These are phyloP conservation scores for Cutaneotrichosporon cavernicola DNA, from an alignment of 1,284 basidiomycete genomes.

Conservation along the genomic window DNA sequence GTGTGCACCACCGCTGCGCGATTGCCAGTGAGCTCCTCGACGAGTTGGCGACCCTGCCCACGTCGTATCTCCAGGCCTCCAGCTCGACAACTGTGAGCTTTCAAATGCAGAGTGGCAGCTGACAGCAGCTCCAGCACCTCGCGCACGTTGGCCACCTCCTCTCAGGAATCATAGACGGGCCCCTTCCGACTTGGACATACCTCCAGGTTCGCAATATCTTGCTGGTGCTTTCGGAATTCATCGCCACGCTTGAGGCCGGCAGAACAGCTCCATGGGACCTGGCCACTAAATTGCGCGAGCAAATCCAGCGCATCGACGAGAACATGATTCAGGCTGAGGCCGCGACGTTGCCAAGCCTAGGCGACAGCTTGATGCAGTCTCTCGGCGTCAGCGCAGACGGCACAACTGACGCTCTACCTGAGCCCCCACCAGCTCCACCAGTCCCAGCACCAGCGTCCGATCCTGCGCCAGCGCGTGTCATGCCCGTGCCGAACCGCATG, in stretches of 20 bases:
- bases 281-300: conserved; percentile 1
- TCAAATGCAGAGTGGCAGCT: not conserved
- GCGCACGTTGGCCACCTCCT: conserved; percentile 7
- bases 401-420: not conserved
- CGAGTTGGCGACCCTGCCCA: conserved; percentile 1
- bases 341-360: not conserved
- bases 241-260: not conserved
- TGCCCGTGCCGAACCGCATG: conserved; percentile 1
- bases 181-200: conserved; percentile 3
- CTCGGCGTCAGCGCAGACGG: not conserved
- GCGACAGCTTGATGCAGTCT: not conserved
- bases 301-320: conserved; percentile 7
- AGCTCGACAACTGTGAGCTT: not conserved
- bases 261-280: not conserved
- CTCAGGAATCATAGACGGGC: not conserved
- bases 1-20: conserved; percentile 7
- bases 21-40: conserved; percentile 7
- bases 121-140: conserved; percentile 11
- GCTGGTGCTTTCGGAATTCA: conserved; percentile 1
- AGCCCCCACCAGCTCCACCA: not conserved
- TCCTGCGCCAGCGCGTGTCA: not conserved
- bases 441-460: not conserved
- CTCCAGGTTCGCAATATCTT: conserved; percentile 7
- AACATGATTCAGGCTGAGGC: not conserved
- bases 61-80: not conserved